Base-by-base conservation (phyloP, 2,329 filamentous ascomycete genomes). In the Penicillium sp. region DNA sequence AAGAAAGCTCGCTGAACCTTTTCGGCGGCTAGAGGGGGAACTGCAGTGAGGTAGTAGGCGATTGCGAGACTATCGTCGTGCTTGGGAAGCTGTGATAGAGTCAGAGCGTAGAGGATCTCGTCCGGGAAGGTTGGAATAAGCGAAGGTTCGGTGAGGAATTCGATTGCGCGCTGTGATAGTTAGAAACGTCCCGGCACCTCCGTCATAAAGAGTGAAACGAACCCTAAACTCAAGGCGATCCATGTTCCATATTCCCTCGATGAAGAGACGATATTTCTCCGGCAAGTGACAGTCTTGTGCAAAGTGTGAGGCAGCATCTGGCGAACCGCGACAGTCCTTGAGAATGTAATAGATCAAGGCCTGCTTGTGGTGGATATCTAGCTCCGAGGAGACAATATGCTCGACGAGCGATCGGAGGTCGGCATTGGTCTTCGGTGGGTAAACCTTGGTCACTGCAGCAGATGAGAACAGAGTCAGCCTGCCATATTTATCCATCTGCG, bases 301-400 rank as follows among this genome's bases (percentile, higher is more conserved):
- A 67, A 94, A 92, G 38, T 84, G 81, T 5, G 82, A 76, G 3
- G 82, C 80, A 20, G 81, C 80, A 54, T 83, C 80, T 31, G 79
- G 71, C 12, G 77, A 75, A 41, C 80, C 76, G 68, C 89, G 85
- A 71, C 89, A 85, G 73, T 96, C 91, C 69, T 91, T 88, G 3
- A 96, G 83, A 41, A 96, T 80, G 74, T 96, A 96, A 81, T 91
- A 96, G 64, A 96, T 82, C 50, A 95, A 83, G 17, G 91, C 91
- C 65, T 92, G 86, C 74, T 93, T 93, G 78, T 93, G 88, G 74
- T 93, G 89, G 55, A 86, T 82, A 7, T 88, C 84, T 66, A 89
- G 86, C 51, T 79, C 80, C 55, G 82, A 85, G 28, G 86, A 82
- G 73, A 88, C 84, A 63, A 96, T 88, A 60, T 87, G 85, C 62